A percentile compares a stretch with the other conserved stretches of the same genome.
These are phyloP conservation scores for Lepidium aucheri DNA, from an alignment of 345 rosid species.

Conservation along the genomic window DNA sequence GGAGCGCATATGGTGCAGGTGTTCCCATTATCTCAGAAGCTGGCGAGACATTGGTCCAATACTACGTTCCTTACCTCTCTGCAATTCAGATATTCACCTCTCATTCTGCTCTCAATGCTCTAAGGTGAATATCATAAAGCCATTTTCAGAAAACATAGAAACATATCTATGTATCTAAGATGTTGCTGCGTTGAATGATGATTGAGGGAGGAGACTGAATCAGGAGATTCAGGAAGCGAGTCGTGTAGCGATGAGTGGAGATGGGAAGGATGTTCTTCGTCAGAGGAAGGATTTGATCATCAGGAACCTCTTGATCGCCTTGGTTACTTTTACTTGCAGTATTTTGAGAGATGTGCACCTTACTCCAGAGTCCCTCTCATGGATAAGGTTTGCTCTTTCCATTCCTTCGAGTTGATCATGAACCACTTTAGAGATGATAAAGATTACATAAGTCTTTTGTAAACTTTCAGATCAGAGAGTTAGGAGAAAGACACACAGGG, in stretches of 20 bases:
- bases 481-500: slow-evolving; percentile 57
- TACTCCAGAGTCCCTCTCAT: slow-evolving; percentile 86
- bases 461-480: slow-evolving; percentile 53
- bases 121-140: slow-evolving; percentile 35
- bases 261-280: slow-evolving; percentile 77
- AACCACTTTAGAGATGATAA: background rate
- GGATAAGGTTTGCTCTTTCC: slow-evolving; percentile 68
- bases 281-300: slow-evolving; percentile 76
- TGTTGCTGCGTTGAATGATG: slow-evolving; percentile 1
- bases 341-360: slow-evolving; percentile 84
- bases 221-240: slow-evolving; percentile 73
- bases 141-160: background rate
- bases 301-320: slow-evolving; percentile 58
- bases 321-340: slow-evolving; percentile 68
- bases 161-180: slow-evolving; percentile 2
- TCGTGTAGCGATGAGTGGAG: slow-evolving; percentile 77
- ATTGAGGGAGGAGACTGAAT: slow-evolving; percentile 44
- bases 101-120: slow-evolving; percentile 42
- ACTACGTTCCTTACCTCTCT: slow-evolving; percentile 94
- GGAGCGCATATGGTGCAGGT: slow-evolving; percentile 99
- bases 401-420: background rate
- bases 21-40: slow-evolving; percentile 57
- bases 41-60: slow-evolving; percentile 74
- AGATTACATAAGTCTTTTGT: background rate
- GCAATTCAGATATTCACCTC: slow-evolving; percentile 90